Evolutionary conservation across 1,284 basidiomycete species (phyloP).

Genomic region (Rugosomyces carneus): DNA sequence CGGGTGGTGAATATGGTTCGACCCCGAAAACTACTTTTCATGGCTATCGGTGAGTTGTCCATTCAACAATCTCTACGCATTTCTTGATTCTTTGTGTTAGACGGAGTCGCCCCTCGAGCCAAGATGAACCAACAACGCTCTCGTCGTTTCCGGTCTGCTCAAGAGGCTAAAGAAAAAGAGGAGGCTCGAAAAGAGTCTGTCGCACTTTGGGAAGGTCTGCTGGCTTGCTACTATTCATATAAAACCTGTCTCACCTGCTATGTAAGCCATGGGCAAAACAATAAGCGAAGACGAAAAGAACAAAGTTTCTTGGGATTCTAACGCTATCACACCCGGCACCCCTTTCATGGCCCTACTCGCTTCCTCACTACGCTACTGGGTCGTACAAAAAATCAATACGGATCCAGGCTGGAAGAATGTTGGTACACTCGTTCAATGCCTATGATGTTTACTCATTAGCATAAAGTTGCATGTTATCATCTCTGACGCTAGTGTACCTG

Average conservation of each 20-base stretch:
- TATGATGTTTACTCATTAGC: background rate
- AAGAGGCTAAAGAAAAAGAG: slow-evolving; percentile 94
- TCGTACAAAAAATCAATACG: slow-evolving; percentile 89
- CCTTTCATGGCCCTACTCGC: slow-evolving; percentile 98
- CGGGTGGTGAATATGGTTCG: slow-evolving; percentile 96
- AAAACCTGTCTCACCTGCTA: slow-evolving; percentile 21
- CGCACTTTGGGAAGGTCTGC: slow-evolving; percentile 77
- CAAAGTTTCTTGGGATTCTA: slow-evolving; percentile 93
- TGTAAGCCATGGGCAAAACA: slow-evolving; percentile 77
- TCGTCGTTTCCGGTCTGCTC: slow-evolving; percentile 89
- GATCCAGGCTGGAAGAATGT: slow-evolving; percentile 96
- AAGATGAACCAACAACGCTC: slow-evolving; percentile 99
- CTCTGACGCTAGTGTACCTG: slow-evolving; percentile 95
- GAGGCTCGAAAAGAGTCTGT: slow-evolving; percentile 79
- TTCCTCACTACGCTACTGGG: slow-evolving; percentile 90
- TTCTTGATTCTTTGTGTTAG: slow-evolving; percentile 31
- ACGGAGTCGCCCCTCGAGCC: slow-evolving; percentile 95
- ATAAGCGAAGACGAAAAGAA: slow-evolving; percentile 82
- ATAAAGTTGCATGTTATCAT: slow-evolving; percentile 88
- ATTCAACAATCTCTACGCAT: background rate
- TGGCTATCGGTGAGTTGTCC: slow-evolving; percentile 80
- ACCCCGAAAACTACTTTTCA: slow-evolving; percentile 92
- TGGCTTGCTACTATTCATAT: background rate
- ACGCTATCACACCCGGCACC: slow-evolving; percentile 97
- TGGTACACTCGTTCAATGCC: slow-evolving; percentile 21